Evolutionary conservation across 2,329 filamentous ascomycete genomes (phyloP), one percentile per base, ranked within the genome.

Genomic region (Bipolaris bicolor): DNA sequence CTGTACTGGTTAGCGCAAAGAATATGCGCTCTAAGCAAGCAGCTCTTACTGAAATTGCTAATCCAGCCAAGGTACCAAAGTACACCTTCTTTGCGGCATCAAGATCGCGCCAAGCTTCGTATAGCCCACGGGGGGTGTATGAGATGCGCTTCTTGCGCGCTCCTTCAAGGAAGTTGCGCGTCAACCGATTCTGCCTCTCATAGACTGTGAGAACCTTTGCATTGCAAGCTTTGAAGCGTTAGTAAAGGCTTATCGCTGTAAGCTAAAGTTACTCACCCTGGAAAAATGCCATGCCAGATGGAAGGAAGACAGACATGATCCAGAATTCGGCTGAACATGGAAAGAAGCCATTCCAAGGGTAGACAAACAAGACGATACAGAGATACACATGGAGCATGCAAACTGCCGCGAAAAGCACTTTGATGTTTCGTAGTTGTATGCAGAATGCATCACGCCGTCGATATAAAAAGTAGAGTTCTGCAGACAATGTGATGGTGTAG

Each of bases 281-380:
- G 53, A 77, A 77, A 18, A 76, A 64, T 3, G 74, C 74, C 71
- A 77, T 76, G n/a, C 75, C 75, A 7, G 65, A 69, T 7, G 75
- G 75, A 10, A 76, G 61, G 36, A 76, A 75, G 18, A 76, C 60
- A 9, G 72, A 75, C 75, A 77, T 77, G 45, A 76, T 67, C 73
- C 72, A 76, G 54, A 73, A 77, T 49, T 76, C 74, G n/a, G 73
- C 74, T 9, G 67, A 62, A 50, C 72, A 76, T 18, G 73, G 73
- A 26, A 71, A 76, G 3, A 63, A 55, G 7, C 74, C 74, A 36
- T 75, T 76, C 63, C 67, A 67, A 11, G 72, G 71, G 52, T 77
- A 77, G n/a, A 74, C 75, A 3, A 76, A 58, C 7, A 76, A 58
- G 16, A 76, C 73, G 13, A 76, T 56, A 10, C 74, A 61, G 22